phyloP scores from a whole-genome alignment of 2,329 filamentous ascomycete species.

The Aureobasidium lini region DNA sequence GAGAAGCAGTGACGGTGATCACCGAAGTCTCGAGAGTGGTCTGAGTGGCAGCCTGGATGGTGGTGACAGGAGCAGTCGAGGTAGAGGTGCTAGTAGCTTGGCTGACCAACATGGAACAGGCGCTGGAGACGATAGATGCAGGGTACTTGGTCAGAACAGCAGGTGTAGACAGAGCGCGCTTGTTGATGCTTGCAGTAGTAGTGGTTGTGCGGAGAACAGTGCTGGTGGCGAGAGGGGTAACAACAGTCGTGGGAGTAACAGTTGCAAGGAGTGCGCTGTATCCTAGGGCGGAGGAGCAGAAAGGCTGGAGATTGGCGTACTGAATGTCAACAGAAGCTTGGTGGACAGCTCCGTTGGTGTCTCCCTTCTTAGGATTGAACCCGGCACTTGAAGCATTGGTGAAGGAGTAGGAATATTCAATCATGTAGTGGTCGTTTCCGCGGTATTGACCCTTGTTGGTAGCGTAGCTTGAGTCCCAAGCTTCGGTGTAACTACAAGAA shows the following conservation, averaged over 20 bases:
- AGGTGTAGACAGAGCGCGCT: conserved; percentile 13
- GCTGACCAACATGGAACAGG: conserved; percentile 14
- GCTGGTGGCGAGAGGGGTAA: conserved; percentile 8
- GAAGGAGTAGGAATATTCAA: conserved; percentile 16
- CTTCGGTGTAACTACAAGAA: conserved; percentile 14
- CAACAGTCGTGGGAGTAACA: conserved; percentile 3
- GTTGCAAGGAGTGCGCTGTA: conserved; percentile 13
- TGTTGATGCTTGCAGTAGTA: neutral
- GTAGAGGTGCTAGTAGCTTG: conserved; percentile 10
- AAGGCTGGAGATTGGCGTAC: conserved; percentile 16
- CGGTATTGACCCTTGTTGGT: conserved; percentile 17
- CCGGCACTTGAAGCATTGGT: conserved; percentile 16
- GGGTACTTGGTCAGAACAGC: conserved; percentile 16
- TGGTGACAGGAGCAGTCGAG: neutral
- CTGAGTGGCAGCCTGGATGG: conserved; percentile 17
- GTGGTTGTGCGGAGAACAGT: neutral
- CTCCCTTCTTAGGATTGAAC: neutral
- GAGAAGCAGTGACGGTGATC: conserved; percentile 19
- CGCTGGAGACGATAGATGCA: conserved; percentile 11
- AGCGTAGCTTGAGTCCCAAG: conserved; percentile 17
- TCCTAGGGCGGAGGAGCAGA: conserved; percentile 16
- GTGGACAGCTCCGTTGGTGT: conserved; percentile 15
- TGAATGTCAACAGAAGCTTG: conserved; percentile 18
- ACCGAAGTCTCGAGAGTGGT: conserved; percentile 12
- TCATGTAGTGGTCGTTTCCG: conserved; percentile 17